Percentiles rank a stretch among this genome's conserved stretches.
These are phyloP conservation scores for Endocarpon pusillum DNA, from an alignment of 495 filamentous ascomycete genomes.

Conservation along the genomic window DNA sequence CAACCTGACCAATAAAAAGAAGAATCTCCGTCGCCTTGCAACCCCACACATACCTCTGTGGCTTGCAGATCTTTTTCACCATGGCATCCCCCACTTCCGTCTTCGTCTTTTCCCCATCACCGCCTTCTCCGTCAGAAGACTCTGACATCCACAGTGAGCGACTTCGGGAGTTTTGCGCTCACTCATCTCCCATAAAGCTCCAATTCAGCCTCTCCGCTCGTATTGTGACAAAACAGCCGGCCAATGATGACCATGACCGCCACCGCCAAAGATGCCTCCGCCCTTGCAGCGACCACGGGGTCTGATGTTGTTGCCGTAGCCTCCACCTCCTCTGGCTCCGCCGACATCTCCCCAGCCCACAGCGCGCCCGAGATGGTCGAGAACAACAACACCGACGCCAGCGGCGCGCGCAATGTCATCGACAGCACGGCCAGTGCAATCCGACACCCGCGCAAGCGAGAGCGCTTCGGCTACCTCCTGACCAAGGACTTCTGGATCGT, in stretches of 20 bases:
- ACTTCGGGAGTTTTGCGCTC: slow-evolving; percentile 45
- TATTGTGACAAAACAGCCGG: slow-evolving; percentile 4
- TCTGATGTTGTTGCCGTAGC: slow-evolving; percentile 6
- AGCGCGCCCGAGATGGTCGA: slow-evolving; percentile 10
- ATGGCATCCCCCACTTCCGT: neutral
- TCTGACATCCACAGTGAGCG: slow-evolving; percentile 23
- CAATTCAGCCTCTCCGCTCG: slow-evolving; percentile 1
- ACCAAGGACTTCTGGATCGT: slow-evolving; percentile 81
- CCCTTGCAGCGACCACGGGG: slow-evolving; percentile 11
- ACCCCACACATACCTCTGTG: too few species aligned
- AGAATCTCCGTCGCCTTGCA: too few species aligned
- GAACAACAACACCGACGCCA: slow-evolving; percentile 1
- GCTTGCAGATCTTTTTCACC: too few species aligned
- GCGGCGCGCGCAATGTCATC: neutral
- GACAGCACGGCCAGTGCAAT: neutral
- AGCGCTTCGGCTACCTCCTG: slow-evolving; percentile 61
- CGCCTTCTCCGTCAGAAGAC: neutral
- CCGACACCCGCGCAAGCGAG: slow-evolving; percentile 23
- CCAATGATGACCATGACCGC: slow-evolving; percentile 3
- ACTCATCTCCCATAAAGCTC: slow-evolving; percentile 30
- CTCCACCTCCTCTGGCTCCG: slow-evolving; percentile 2
- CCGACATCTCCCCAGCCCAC: slow-evolving; percentile 14
- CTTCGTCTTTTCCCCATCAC: neutral
- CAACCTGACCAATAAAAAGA: too few species aligned
- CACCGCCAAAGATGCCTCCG: slow-evolving; percentile 5